These are phyloP conservation scores for Syncephalastrum contaminatum DNA, from an alignment of 371 early-diverging fungal species.

Conservation along the genomic window DNA sequence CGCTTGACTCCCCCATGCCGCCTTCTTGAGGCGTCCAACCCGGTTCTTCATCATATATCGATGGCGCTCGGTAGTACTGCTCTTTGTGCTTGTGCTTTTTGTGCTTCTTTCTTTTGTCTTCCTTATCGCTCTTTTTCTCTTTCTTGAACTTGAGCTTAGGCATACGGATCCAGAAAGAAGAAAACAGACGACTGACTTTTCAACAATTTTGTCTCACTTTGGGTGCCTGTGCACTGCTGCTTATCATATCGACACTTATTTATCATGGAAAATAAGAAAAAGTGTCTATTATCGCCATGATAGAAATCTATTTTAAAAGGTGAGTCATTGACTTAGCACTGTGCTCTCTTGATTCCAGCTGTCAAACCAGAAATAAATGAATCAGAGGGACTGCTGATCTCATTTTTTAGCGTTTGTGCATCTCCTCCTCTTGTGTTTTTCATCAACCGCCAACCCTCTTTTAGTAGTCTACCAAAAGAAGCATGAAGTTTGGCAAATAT, in stretches of 20 bases:
- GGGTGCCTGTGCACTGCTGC: not conserved
- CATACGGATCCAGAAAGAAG: constrained; percentile 10
- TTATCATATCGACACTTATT: not conserved
- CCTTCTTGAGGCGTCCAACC: constrained; percentile 32
- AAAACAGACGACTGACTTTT: not conserved
- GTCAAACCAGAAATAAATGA: no score
- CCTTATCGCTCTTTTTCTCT: constrained; percentile 3
- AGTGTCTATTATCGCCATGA: no score
- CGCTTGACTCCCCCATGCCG: constrained; percentile 16
- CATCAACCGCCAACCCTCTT: no score
- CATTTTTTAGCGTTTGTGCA: constrained; percentile 3
- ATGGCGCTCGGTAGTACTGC: constrained; percentile 12
- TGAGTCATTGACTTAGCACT: no score
- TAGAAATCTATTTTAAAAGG: no score
- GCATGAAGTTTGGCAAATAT: constrained; percentile 79
- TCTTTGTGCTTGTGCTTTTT: not conserved
- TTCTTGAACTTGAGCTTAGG: constrained; percentile 15
- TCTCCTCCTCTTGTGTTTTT: constrained; percentile 1
- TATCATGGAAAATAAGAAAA: no score
- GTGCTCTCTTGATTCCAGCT: no score
- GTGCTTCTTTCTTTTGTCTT: constrained; percentile 6
- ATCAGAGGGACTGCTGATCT: constrained; percentile 5
- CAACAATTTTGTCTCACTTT: not conserved
- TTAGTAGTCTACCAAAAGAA: not conserved
- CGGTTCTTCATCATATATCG: constrained; percentile 31